Evolutionary conservation across 805 yeast species (phyloP), one percentile per base, ranked within the genome.

Genomic region (Candida wancherniae): DNA sequence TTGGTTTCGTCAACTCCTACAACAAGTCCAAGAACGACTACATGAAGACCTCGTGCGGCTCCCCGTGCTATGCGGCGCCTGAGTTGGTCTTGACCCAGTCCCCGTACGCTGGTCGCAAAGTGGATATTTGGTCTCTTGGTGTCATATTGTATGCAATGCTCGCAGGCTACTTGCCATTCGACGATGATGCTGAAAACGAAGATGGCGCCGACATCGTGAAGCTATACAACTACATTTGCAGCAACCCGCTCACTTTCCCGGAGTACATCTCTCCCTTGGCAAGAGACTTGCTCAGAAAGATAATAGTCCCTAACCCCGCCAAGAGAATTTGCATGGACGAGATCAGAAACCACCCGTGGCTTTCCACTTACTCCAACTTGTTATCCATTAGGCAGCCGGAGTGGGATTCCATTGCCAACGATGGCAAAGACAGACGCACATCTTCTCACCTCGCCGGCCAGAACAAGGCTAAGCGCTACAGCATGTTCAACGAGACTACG

Each of bases 21-120:
- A 62, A 60, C 28, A 58, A 61, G 20, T 71, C 69, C 13, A 71
- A 59, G 33, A 55, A 71, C 43, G 95, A 86, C 54, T 63, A 85
- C 26, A 92, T 90, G 97, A 80, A 79, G 53, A 90, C 97, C 1
- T 77, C 88, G 21, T 90, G 98, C 57, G 98, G 98, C 2, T 85
- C 95, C 3, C 98, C 98, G 1, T 90, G 98, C 57, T 90, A 90
- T 58, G 98, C 98, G 0, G 98, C 98, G 1, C 98, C 98, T 0
- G 98, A 92, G 55, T 63, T 92, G 36, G 98, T 92, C 3, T 80
- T 87, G 18, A 81, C 90, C 9, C 84, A 79, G 41, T 73, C 78
- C 32, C 87, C 94, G 10, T 92, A 92, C 54, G 86, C 84, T 45
- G 97, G 95, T 14, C 74, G 86, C 40, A 87, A 86, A 58, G 97